These are phyloP conservation scores for Colletotrichum siamense DNA, from an alignment of 2,329 filamentous ascomycete genomes.

Conservation along the genomic window DNA sequence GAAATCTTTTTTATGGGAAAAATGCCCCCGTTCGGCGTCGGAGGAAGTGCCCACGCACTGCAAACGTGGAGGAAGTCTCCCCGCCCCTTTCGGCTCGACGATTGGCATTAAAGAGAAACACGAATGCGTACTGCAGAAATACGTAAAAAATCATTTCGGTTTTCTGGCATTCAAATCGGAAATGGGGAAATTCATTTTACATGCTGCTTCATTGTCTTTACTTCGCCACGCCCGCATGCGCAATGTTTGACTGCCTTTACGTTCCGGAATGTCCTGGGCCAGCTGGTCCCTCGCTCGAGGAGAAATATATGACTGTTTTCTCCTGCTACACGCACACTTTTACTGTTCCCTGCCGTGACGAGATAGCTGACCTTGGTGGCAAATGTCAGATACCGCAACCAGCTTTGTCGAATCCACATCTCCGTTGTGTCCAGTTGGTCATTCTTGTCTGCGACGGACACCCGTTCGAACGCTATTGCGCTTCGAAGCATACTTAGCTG, in stretches of 20 bases:
- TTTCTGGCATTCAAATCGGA: constrained; percentile 20
- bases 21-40: constrained; percentile 3
- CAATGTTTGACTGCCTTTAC: not conserved
- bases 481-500: not conserved
- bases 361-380: not conserved
- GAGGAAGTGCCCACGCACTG: not conserved
- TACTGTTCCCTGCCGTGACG: not conserved
- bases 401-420: not conserved
- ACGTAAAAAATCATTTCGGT: constrained; percentile 18
- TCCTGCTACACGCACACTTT: not conserved
- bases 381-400: not conserved
- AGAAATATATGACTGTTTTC: not conserved
- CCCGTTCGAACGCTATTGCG: not conserved
- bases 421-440: not conserved
- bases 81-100: not conserved
- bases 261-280: not conserved
- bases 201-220: not conserved
- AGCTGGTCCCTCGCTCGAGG: not conserved
- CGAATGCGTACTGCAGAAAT: constrained; percentile 20
- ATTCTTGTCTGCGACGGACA: not conserved
- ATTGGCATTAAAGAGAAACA: constrained; percentile 3
- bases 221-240: not conserved
- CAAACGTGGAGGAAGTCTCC: not conserved
- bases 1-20: constrained; percentile 15
- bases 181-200: constrained; percentile 10